Conservation (phyloP, 495 filamentous ascomycete species). For the Physcia stellaris region DNA sequence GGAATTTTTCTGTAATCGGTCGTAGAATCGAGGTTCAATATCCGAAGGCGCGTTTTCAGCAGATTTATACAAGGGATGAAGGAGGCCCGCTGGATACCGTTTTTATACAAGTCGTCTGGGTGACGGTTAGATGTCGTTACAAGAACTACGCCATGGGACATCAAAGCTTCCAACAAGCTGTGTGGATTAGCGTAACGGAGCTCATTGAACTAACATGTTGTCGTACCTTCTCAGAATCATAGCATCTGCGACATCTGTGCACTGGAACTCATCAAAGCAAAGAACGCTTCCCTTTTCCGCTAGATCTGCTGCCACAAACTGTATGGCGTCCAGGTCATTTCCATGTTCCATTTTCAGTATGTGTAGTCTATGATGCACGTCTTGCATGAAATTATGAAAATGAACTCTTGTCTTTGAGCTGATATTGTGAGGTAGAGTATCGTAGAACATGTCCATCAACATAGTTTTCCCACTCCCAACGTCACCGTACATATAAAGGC, state of each 20-base stretch:
- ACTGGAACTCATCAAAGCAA: constrained; percentile 98
- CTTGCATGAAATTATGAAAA: constrained; percentile 99
- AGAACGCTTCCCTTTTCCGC: constrained; percentile 73
- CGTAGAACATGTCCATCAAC: constrained; percentile 98
- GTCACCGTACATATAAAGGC: constrained; percentile 91
- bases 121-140: constrained; percentile 96
- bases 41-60: constrained; percentile 63
- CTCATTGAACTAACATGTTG: too few species aligned
- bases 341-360: constrained; percentile 79
- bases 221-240: constrained; percentile 81
- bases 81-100: constrained; percentile 88
- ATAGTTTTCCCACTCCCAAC: constrained; percentile 98
- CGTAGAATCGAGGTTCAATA: constrained; percentile 87
- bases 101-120: constrained; percentile 91
- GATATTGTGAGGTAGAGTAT: constrained; percentile 74
- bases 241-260: constrained; percentile 95
- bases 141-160: constrained; percentile 92
- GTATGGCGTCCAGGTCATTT: constrained; percentile 80
- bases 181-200: constrained; percentile 4
- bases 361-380: constrained; percentile 87
- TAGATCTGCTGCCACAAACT: constrained; percentile 86
- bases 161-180: constrained; percentile 74
- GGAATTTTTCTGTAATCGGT: constrained; percentile 97
- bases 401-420: constrained; percentile 85
- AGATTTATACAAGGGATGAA: constrained; percentile 94